phyloP scores from a whole-genome alignment of 1,284 basidiomycete species.

The Pseudozyma hubeiensis region DNA sequence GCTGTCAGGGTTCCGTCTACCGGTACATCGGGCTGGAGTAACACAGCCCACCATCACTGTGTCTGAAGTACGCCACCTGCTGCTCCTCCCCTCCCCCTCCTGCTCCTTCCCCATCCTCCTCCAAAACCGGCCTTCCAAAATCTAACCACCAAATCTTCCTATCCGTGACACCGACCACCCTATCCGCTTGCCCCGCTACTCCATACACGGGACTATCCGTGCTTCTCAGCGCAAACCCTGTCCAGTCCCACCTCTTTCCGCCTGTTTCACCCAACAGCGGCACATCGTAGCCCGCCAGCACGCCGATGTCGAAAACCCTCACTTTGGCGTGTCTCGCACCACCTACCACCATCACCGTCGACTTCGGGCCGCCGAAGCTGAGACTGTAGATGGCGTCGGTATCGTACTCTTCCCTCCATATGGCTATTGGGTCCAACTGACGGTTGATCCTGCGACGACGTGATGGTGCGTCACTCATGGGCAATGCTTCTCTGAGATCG shows the following conservation, averaged over 20 bases:
- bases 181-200: conserved; percentile 15
- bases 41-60: conserved; percentile 6
- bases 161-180: conserved; percentile 37
- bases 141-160: conserved; percentile 39
- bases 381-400: conserved; percentile 42
- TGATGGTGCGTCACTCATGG: not conserved
- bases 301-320: conserved; percentile 22
- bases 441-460: not conserved
- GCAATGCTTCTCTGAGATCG: not conserved
- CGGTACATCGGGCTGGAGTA: conserved; percentile 1
- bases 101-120: not conserved
- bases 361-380: conserved; percentile 23
- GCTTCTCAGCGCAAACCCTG: conserved; percentile 27
- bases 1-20: too few species aligned
- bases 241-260: conserved; percentile 20
- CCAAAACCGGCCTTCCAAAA: conserved; percentile 19
- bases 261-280: conserved; percentile 8
- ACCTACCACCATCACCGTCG: conserved; percentile 25
- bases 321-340: conserved; percentile 26
- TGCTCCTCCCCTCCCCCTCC: not conserved
- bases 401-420: conserved; percentile 26
- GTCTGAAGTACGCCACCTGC: conserved; percentile 23
- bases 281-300: conserved; percentile 12
- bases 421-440: conserved; percentile 21
- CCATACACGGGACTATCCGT: conserved; percentile 34